Base-by-base conservation (phyloP, 1,284 basidiomycete species). In the Tilletiopsis washingtonensis region DNA sequence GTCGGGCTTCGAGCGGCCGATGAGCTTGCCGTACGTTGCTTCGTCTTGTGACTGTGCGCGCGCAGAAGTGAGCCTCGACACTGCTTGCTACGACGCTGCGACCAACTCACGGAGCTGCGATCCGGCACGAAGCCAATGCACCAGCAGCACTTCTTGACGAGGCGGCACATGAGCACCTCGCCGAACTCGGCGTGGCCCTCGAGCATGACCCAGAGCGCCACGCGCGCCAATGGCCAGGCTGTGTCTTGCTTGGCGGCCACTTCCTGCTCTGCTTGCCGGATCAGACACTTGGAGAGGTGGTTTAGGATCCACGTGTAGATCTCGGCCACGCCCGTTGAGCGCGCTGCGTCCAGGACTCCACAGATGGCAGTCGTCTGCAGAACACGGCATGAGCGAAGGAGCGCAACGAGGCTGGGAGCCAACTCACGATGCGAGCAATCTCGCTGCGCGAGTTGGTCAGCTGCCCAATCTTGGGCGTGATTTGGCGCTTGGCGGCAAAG, bases 241-340 rank as follows among this genome's bases (percentile, higher is more conserved):
- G 85, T 85, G 32, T 83, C 82, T 61, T 86, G 83, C 74, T 91
- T 88, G 2, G 89, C 90, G 1, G 86, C 83, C 5, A 96, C 88
- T 74, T 98, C 93, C 0, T 84, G 86, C 75, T 96, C 91, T 5
- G 91, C 91, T 77, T 97, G 94, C 29, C 86, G 80, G 40, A 97
- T 82, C 51, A 98, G 82, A 32, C 84, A 80, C 71, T 97, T 98
- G 47, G 88, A 78, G 20, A 94, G 80, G 19, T 91, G 86, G 21
- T 88, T 91, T 21, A 93, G 80, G 15, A 86, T 79, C 59, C 89
- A 88, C 43, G 79, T 75, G 74, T 91, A 93, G 11, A 75, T 69
- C 20, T 61, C 57, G 14, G 54, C 57, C 69, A 56, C 62, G 75
- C 75, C 61, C 38, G 74, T 68, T 24, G 71, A 64, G 27, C 53